Evolutionary conservation across 1,284 basidiomycete species (phyloP).

Genomic region (Leccinum laetum): DNA sequence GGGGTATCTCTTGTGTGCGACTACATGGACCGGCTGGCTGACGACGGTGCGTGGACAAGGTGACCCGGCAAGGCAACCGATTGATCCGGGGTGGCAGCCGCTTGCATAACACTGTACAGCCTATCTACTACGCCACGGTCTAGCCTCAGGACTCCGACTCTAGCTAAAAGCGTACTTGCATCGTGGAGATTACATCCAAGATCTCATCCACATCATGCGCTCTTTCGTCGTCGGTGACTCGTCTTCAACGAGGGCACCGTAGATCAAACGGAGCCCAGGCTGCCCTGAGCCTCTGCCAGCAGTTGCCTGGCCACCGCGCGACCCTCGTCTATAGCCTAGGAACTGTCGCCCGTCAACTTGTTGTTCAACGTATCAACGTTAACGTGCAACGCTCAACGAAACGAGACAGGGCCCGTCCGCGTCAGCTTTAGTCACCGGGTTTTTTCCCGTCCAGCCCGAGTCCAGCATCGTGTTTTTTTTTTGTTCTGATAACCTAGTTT

Average conservation of each 20-base stretch:
- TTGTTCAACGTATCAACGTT: neutral
- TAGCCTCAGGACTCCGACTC: neutral
- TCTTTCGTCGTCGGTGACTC: neutral
- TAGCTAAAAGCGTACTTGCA: neutral
- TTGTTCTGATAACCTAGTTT: neutral
- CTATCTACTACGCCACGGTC: neutral
- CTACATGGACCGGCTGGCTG: slow-evolving; percentile 17
- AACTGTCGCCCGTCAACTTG: neutral
- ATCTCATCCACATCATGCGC: neutral
- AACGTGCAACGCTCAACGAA: neutral
- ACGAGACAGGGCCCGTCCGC: neutral
- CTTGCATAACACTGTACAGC: neutral
- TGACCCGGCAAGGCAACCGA: slow-evolving; percentile 8
- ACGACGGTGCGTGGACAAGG: neutral
- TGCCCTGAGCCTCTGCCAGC: too few relatives aligned
- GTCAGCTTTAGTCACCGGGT: neutral
- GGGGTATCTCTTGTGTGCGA: neutral
- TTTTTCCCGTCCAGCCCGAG: neutral
- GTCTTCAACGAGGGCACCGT: neutral
- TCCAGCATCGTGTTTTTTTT: neutral
- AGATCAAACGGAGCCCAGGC: neutral
- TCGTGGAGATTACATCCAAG: neutral
- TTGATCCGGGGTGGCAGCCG: slow-evolving; percentile 8
- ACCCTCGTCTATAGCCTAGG: neutral
- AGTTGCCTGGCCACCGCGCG: neutral